Conservation (phyloP, 2,329 filamentous ascomycete species). For the Orbilia blumenaviensis region DNA sequence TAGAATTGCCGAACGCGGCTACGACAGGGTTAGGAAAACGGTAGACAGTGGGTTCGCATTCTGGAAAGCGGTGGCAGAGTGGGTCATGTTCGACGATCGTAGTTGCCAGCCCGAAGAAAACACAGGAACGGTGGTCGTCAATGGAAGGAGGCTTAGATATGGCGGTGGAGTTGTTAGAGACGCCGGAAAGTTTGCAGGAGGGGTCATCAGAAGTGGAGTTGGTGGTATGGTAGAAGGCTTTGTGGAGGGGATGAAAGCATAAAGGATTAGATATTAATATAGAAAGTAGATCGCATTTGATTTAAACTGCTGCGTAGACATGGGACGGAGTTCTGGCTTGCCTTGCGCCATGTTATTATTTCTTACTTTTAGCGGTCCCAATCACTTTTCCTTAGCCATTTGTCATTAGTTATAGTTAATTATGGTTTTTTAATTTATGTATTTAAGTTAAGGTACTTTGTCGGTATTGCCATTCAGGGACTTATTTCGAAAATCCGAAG, state of each 20-base stretch:
- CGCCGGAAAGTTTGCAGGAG: constrained; percentile 40
- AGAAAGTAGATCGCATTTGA: background rate
- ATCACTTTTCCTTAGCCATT: too few relatives aligned
- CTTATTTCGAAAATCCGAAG: too few relatives aligned
- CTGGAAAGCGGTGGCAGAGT: constrained; percentile 48
- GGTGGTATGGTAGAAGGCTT: constrained; percentile 43
- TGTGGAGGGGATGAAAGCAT: constrained; percentile 43
- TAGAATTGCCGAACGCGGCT: constrained; percentile 30
- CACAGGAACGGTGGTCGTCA: background rate
- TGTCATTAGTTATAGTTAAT: too few relatives aligned
- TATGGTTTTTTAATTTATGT: too few relatives aligned
- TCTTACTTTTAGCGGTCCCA: too few relatives aligned
- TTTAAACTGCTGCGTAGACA: background rate
- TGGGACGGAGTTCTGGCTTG: constrained; percentile 21
- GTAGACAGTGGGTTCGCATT: constrained; percentile 37
- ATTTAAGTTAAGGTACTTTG: too few relatives aligned
- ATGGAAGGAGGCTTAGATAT: constrained; percentile 26
- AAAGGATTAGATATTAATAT: background rate
- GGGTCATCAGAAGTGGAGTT: constrained; percentile 40
- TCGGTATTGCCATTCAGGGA: too few relatives aligned
- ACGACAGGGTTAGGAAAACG: constrained; percentile 15
- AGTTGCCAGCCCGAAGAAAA: background rate
- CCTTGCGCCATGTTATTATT: background rate
- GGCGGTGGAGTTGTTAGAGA: constrained; percentile 34
- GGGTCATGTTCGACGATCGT: constrained; percentile 43